Evolutionary conservation across 805 yeast genomes (phyloP).

Genomic region (Clavispora asparagi): DNA sequence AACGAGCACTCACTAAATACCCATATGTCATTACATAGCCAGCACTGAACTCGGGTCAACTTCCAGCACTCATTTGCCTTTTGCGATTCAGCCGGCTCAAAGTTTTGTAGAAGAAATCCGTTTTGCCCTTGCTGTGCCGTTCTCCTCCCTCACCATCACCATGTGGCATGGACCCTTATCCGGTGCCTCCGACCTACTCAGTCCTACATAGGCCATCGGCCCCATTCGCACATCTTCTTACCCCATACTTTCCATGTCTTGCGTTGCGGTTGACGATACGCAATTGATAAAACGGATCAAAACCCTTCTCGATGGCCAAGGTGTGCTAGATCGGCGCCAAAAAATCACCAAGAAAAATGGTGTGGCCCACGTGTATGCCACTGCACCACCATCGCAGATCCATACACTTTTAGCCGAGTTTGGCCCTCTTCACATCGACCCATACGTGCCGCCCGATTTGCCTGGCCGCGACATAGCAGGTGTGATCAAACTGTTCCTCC

Average conservation of each 20-base stretch:
- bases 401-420: neutral
- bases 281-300: conserved; percentile 9
- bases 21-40: too few relatives aligned
- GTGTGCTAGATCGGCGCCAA: conserved; percentile 3
- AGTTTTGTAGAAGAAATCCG: too few relatives aligned
- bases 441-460: neutral
- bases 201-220: neutral
- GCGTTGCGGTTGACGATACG: conserved; percentile 4
- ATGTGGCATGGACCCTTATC: neutral
- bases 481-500: neutral
- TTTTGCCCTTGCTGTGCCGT: too few relatives aligned
- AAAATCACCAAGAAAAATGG: conserved; percentile 5
- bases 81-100: too few relatives aligned
- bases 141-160: too few relatives aligned
- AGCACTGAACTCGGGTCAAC: too few relatives aligned
- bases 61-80: too few relatives aligned
- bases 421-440: neutral
- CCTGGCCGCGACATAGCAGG: neutral
- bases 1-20: too few relatives aligned
- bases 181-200: neutral
- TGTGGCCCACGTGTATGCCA: conserved; percentile 2
- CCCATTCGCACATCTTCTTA: neutral
- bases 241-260: conserved; percentile 1
- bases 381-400: neutral
- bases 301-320: conserved; percentile 3